A percentile compares a stretch with the other conserved stretches of the same genome.
phyloP scores from a whole-genome alignment of 352 stramenopile genomes.

The Pythium brachiatum region DNA sequence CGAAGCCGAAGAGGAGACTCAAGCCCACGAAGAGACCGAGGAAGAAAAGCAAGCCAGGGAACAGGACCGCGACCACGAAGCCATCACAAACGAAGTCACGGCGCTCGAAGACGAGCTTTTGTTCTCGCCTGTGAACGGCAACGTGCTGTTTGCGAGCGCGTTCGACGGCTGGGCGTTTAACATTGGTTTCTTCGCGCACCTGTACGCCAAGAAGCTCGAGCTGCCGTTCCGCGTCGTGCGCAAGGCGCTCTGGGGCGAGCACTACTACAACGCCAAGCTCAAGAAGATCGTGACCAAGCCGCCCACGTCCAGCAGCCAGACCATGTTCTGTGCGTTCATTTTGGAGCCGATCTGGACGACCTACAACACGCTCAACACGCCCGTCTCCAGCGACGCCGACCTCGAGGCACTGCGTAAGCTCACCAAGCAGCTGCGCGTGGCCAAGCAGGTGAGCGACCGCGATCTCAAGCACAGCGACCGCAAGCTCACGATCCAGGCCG shows the following conservation, averaged over 20 bases:
- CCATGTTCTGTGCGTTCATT: conserved; percentile 93
- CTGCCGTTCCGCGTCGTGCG: conserved; percentile 60
- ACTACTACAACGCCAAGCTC: conserved; percentile 87
- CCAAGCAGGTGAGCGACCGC: conserved; percentile 61
- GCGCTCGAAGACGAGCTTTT: conserved; percentile 68
- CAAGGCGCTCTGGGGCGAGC: conserved; percentile 90
- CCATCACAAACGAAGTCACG: conserved; percentile 67
- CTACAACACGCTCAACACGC: conserved; percentile 65
- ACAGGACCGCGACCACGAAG: conserved; percentile 23
- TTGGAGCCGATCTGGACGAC: conserved; percentile 89
- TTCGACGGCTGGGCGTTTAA: conserved; percentile 92
- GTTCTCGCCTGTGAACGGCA: conserved; percentile 86
- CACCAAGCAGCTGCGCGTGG: conserved; percentile 62
- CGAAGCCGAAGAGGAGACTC: conserved; percentile 32
- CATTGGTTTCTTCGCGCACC: conserved; percentile 73
- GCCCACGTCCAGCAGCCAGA: conserved; percentile 63
- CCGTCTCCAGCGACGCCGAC: conserved; percentile 45
- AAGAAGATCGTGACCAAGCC: conserved; percentile 88
- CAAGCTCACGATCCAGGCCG: conserved; percentile 48
- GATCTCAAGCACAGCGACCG: conserved; percentile 74
- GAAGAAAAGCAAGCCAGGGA: conserved; percentile 10
- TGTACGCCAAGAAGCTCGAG: conserved; percentile 74
- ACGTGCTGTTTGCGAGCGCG: conserved; percentile 93
- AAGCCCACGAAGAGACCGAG: conserved; percentile 28
- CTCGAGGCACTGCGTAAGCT: conserved; percentile 57